Conservation (phyloP, 1,284 basidiomycete genomes). For the Leccinum pallidistipes region DNA sequence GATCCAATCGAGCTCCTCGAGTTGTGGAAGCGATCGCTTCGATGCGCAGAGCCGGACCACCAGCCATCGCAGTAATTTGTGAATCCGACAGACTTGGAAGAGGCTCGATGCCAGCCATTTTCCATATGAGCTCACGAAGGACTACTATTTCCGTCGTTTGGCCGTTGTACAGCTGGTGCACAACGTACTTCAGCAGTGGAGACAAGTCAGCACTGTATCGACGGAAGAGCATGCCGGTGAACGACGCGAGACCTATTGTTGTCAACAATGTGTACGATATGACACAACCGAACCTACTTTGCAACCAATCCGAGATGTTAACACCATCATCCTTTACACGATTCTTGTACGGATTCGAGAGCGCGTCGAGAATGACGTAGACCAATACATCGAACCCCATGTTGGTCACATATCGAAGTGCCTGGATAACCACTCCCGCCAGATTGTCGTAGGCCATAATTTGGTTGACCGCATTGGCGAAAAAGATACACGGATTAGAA, state of each 20-base stretch:
- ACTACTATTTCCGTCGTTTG: constrained; percentile 91
- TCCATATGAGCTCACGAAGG: constrained; percentile 88
- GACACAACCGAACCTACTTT: constrained; percentile 60
- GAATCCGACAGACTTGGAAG: constrained; percentile 86
- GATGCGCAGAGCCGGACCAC: constrained; percentile 83
- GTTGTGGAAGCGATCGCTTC: constrained; percentile 78
- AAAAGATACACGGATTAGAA: constrained; percentile 92
- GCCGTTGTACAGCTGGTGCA: constrained; percentile 84
- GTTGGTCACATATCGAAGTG: constrained; percentile 85
- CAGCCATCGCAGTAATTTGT: constrained; percentile 88
- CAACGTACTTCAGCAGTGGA: constrained; percentile 87
- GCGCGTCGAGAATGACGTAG: constrained; percentile 85
- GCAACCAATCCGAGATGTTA: constrained; percentile 90
- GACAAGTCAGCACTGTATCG: constrained; percentile 84
- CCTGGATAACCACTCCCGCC: constrained; percentile 87
- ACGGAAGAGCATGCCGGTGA: constrained; percentile 90
- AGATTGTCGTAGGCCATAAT: constrained; percentile 98
- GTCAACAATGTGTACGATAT: constrained; percentile 14
- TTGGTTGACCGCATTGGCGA: constrained; percentile 88
- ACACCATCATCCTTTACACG: constrained; percentile 93
- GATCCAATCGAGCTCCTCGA: constrained; percentile 70
- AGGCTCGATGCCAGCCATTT: constrained; percentile 94
- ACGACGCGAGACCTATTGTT: constrained; percentile 78
- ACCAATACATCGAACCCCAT: constrained; percentile 95
- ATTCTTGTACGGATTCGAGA: constrained; percentile 84